phyloP scores from a whole-genome alignment of 2,329 filamentous ascomycete genomes.

The Fusarium bulbicola region DNA sequence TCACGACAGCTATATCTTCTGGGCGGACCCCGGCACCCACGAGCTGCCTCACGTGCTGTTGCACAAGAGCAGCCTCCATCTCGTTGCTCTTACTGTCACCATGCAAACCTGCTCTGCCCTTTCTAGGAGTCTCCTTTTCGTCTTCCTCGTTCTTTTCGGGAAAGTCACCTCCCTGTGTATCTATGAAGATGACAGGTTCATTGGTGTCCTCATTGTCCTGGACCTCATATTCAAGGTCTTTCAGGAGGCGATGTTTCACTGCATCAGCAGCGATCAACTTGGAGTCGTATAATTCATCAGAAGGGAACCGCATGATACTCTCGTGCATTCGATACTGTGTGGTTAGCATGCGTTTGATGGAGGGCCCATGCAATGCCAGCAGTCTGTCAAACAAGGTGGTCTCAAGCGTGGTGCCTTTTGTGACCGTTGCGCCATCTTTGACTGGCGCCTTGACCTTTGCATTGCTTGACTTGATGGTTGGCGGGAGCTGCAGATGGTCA shows the following conservation, averaged over 20 bases:
- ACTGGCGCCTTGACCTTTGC: constrained; percentile 55
- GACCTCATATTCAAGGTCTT: constrained; percentile 80
- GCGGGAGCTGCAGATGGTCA: constrained; percentile 92
- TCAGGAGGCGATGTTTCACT: constrained; percentile 79
- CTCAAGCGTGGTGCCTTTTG: constrained; percentile 73
- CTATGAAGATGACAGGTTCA: constrained; percentile 91
- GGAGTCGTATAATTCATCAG: constrained; percentile 84
- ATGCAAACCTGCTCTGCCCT: constrained; percentile 55
- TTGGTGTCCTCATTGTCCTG: constrained; percentile 84
- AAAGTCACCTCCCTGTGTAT: constrained; percentile 95
- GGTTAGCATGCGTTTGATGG: constrained; percentile 93
- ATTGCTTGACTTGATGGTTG: constrained; percentile 87
- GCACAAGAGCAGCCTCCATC: constrained; percentile 85
- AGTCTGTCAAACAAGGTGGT: constrained; percentile 94
- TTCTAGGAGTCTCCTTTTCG: constrained; percentile 58
- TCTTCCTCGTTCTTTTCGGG: constrained; percentile 83
- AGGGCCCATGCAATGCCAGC: constrained; percentile 79
- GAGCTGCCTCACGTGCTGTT: constrained; percentile 77
- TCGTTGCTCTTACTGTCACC: constrained; percentile 87
- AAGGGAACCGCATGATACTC: constrained; percentile 93
- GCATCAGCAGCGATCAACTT: constrained; percentile 82
- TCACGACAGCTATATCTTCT: constrained; percentile 91
- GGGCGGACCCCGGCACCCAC: constrained; percentile 81
- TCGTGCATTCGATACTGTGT: constrained; percentile 99
- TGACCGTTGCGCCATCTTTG: constrained; percentile 50